Conservation (phyloP, 768 basidiomycete genomes). For the Serendipita sp. region DNA sequence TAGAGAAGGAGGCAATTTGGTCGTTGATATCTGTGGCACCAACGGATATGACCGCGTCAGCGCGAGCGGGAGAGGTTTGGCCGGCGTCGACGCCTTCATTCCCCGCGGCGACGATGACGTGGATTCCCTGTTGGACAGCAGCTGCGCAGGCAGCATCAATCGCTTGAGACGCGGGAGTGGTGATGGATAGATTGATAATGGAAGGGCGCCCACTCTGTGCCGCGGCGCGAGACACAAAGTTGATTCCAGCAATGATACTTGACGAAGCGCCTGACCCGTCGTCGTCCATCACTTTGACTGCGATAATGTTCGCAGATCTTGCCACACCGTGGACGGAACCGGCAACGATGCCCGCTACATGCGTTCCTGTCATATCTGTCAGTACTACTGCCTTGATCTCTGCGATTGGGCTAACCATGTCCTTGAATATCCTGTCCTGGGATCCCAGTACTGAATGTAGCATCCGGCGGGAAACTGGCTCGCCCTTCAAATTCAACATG, state of each 20-base stretch:
- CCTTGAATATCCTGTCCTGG: constrained; percentile 10
- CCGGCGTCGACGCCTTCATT: constrained; percentile 10
- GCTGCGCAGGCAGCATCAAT: constrained; percentile 9
- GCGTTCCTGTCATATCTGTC: background rate
- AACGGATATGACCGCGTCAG: constrained; percentile 10
- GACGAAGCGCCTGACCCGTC: constrained; percentile 7
- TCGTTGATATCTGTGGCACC: constrained; percentile 12
- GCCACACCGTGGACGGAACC: constrained; percentile 17
- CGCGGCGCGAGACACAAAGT: constrained; percentile 7
- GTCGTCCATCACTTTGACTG: constrained; percentile 9
- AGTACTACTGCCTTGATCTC: background rate
- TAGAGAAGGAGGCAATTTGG: constrained; percentile 11
- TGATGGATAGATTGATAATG: constrained; percentile 10
- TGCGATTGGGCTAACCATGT: constrained; percentile 10
- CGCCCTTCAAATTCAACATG: background rate
- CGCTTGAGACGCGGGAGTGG: background rate
- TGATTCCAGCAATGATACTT: constrained; percentile 12
- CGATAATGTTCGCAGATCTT: constrained; percentile 9
- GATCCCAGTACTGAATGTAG: background rate
- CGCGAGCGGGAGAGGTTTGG: constrained; percentile 9
- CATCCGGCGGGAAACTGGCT: background rate
- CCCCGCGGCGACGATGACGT: constrained; percentile 13
- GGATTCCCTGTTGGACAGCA: constrained; percentile 4
- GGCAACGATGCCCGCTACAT: constrained; percentile 9
- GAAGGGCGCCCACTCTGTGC: constrained; percentile 1